These are phyloP conservation scores for Isoetes engelmannii DNA, from an alignment of 83 land plant species.

Conservation along the genomic window DNA sequence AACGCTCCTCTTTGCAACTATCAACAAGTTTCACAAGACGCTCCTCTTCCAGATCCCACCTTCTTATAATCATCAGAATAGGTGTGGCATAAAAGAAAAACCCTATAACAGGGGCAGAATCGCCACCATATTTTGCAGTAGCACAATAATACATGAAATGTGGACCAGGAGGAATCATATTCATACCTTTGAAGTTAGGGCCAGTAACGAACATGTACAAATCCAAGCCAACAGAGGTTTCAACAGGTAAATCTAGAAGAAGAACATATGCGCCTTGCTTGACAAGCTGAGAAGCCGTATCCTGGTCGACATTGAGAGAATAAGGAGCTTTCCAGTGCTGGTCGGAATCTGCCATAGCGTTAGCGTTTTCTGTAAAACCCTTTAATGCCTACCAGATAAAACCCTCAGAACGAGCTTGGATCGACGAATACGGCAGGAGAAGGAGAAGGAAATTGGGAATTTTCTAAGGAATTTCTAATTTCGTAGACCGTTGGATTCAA, in stretches of 20 bases:
- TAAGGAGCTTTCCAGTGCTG: slow-evolving; percentile 19
- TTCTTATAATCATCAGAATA: slow-evolving; percentile 51
- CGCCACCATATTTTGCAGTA: slow-evolving; percentile 55
- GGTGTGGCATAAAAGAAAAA: slow-evolving; percentile 53
- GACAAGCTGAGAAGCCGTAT: slow-evolving; percentile 56
- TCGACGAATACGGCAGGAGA: too few species aligned
- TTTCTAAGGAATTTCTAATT: too few species aligned
- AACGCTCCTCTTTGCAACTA: slow-evolving; percentile 41
- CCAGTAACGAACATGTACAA: slow-evolving; percentile 80
- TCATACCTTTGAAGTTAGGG: slow-evolving; percentile 73
- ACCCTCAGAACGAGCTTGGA: too few species aligned
- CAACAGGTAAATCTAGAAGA: slow-evolving; percentile 69
- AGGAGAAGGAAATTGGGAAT: too few species aligned
- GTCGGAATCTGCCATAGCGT: background rate
- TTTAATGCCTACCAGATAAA: too few species aligned
- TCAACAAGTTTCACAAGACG: slow-evolving; percentile 47
- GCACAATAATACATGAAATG: slow-evolving; percentile 84
- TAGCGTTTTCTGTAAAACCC: background rate
- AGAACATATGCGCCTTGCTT: slow-evolving; percentile 70
- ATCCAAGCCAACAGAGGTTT: slow-evolving; percentile 71
- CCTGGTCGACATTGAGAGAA: slow-evolving; percentile 47
- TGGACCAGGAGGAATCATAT: slow-evolving; percentile 94
- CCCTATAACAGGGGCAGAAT: slow-evolving; percentile 65
- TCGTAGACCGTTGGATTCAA: too few species aligned
- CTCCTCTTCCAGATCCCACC: slow-evolving; percentile 62